A percentile compares a stretch with the other conserved stretches of the same genome.
Evolutionary conservation across 805 yeast genomes (phyloP).

Genomic region (Saccharomycopsis malanga): DNA sequence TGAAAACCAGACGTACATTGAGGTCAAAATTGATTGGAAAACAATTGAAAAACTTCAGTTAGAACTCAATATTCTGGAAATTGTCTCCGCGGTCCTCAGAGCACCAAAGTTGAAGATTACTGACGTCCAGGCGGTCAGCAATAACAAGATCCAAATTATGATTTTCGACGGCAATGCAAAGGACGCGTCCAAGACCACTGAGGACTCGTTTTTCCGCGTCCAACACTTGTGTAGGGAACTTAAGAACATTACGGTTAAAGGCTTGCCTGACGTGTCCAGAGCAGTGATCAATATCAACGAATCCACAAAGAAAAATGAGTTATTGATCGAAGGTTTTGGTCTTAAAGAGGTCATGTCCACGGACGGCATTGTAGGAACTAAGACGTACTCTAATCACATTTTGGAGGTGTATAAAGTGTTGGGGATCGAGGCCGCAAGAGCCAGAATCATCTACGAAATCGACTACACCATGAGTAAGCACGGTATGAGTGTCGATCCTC

Average conservation of each 20-base stretch:
- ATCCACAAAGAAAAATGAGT: conserved; percentile 73
- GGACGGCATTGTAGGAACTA: conserved; percentile 88
- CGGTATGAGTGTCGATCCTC: conserved; percentile 99
- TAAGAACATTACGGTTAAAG: conserved; percentile 87
- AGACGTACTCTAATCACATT: conserved; percentile 86
- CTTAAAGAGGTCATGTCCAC: conserved; percentile 93
- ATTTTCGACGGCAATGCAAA: conserved; percentile 36
- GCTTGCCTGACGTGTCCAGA: conserved; percentile 82
- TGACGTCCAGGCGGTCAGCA: conserved; percentile 64
- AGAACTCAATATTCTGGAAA: conserved; percentile 79
- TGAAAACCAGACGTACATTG: conserved; percentile 67
- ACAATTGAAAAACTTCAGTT: conserved; percentile 87
- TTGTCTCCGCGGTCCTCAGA: conserved; percentile 68
- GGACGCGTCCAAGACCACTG: conserved; percentile 28
- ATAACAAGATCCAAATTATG: conserved; percentile 62
- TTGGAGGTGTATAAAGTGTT: conserved; percentile 81
- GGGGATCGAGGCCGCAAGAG: conserved; percentile 97
- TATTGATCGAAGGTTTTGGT: conserved; percentile 97
- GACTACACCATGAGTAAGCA: conserved; percentile 97
- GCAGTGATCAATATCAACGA: conserved; percentile 93
- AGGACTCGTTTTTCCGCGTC: conserved; percentile 74
- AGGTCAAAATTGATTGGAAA: conserved; percentile 71
- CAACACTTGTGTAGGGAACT: conserved; percentile 81
- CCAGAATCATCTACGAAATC: conserved; percentile 88
- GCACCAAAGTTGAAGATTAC: conserved; percentile 89